Evolutionary conservation across 78 protist genomes (phyloP), one percentile per base, ranked within the genome.

Genomic region (Parvularia atlantis): DNA sequence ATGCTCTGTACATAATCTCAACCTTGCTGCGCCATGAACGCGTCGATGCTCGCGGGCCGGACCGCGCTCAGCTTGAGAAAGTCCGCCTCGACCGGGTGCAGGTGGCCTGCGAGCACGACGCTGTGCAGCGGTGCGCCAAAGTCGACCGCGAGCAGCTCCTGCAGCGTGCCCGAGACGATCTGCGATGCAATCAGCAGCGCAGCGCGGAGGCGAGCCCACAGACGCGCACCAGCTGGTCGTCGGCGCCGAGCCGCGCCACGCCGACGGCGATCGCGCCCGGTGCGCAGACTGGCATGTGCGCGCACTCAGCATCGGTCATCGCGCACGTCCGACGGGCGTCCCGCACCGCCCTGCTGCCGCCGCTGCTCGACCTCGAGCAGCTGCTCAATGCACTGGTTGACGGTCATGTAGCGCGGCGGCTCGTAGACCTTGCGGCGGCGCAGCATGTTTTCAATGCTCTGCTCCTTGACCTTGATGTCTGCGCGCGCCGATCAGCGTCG

Each of bases 401-500:
- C 84, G 4, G 98, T 85, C 99, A 96, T 96, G 85, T 73, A 96
- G 37, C 99, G 84, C 7, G 99, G 99, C 19, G 98, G 97, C 73
- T 94, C 95, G 66, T 88, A 96, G 26, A 84, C 65, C n/a, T 71
- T 67, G 28, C 73, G n/a, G n/a, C 97, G 84, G 7, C 81, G 58
- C 60, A 96, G 28, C n/a, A n/a, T n/a, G 71, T 88, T 90, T 41
- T 88, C 95, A n/a, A 73, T 52, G 40, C 78, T 60, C 62, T 72
- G 90, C 67, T 96, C 99, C 60, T 93, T 93, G 28, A 94, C 97
- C 75, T 96, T 96, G 87, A 97, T 97, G 73, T 97, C 98, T 73
- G 66, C 40, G n/a, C 44, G 1, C 22, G 14, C 54, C 37, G 56
- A 30, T n/a, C n/a, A n/a, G 44, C 46, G 59, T 22, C 20, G 26